These are phyloP conservation scores for Panus rudis DNA, from an alignment of 768 basidiomycete species.

Conservation along the genomic window DNA sequence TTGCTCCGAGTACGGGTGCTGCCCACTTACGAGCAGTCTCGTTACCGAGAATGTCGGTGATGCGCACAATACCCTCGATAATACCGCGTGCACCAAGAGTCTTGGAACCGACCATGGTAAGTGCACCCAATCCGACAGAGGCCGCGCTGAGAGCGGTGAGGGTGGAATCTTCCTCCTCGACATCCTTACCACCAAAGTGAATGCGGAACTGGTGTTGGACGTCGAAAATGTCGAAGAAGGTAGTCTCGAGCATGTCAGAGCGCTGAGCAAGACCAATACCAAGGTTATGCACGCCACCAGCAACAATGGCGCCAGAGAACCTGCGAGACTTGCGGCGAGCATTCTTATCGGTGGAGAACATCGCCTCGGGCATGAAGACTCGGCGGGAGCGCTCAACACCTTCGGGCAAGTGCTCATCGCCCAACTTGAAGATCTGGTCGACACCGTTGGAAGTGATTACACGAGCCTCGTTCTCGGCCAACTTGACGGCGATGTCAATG, in stretches of 20 bases:
- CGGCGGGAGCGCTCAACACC: conserved; percentile 76
- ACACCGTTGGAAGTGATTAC: conserved; percentile 59
- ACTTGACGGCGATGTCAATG: conserved; percentile 69
- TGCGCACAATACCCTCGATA: conserved; percentile 69
- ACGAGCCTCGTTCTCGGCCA: conserved; percentile 82
- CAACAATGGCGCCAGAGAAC: conserved; percentile 48
- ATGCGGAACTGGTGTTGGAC: conserved; percentile 71
- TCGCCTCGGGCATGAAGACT: conserved; percentile 95
- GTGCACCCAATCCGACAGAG: conserved; percentile 74
- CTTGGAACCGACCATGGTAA: conserved; percentile 87
- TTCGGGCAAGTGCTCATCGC: conserved; percentile 69
- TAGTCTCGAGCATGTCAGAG: conserved; percentile 70
- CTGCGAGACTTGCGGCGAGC: conserved; percentile 32
- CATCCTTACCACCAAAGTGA: conserved; percentile 56
- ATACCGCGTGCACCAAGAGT: conserved; percentile 67
- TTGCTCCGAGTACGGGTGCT: conserved; percentile 76
- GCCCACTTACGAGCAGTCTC: conserved; percentile 81
- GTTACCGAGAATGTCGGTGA: conserved; percentile 75
- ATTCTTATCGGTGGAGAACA: conserved; percentile 62
- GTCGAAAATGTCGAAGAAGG: conserved; percentile 81
- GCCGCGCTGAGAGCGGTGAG: conserved; percentile 65
- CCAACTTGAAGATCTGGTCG: conserved; percentile 56
- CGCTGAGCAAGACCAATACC: conserved; percentile 78
- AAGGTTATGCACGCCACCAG: conserved; percentile 73
- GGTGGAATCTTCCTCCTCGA: conserved; percentile 33